Percentiles rank a stretch among this genome's conserved stretches.
Conservation (phyloP, 2,329 filamentous ascomycete species). For the Teratosphaeria destructans region DNA sequence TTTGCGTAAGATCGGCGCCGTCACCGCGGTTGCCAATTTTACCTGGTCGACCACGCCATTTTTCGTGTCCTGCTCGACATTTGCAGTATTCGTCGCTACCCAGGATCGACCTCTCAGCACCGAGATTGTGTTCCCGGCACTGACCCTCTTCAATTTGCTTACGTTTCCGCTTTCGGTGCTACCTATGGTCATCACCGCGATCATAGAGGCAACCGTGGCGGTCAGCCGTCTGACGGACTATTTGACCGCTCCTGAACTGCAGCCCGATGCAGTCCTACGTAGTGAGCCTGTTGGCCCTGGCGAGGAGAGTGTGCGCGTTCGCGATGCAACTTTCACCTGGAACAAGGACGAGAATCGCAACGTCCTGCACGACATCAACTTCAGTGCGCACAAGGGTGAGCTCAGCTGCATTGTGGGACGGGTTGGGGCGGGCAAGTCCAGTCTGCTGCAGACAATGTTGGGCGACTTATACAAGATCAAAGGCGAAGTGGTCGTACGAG, state of each 20-base stretch:
- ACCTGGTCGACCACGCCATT: conserved; percentile 98
- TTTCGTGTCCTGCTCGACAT: conserved; percentile 92
- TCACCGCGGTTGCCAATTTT: conserved; percentile 90
- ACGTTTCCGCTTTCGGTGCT: conserved; percentile 90
- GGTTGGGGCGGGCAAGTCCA: conserved; percentile 93
- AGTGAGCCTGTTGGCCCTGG: conserved; percentile 63
- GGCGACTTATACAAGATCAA: conserved; percentile 86
- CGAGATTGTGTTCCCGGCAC: conserved; percentile 88
- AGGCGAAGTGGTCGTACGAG: conserved; percentile 73
- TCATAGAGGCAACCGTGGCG: conserved; percentile 92
- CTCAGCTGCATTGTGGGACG: conserved; percentile 86
- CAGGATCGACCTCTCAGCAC: conserved; percentile 73
- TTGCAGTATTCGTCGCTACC: conserved; percentile 85
- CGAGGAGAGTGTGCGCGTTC: conserved; percentile 76
- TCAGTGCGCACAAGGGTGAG: conserved; percentile 83
- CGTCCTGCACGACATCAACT: conserved; percentile 73
- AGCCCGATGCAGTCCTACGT: conserved; percentile 65
- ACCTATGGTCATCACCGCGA: conserved; percentile 94
- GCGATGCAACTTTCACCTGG: conserved; percentile 88
- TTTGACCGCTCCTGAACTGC: conserved; percentile 79
- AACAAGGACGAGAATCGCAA: conserved; percentile 62
- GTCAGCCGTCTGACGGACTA: conserved; percentile 76
- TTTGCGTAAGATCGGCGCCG: conserved; percentile 86
- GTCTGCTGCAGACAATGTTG: conserved; percentile 75
- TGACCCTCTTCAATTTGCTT: conserved; percentile 88